Evolutionary conservation across 306 rosid species (phyloP), one percentile per base, ranked within the genome.

Genomic region (Medicago ruthenica): DNA sequence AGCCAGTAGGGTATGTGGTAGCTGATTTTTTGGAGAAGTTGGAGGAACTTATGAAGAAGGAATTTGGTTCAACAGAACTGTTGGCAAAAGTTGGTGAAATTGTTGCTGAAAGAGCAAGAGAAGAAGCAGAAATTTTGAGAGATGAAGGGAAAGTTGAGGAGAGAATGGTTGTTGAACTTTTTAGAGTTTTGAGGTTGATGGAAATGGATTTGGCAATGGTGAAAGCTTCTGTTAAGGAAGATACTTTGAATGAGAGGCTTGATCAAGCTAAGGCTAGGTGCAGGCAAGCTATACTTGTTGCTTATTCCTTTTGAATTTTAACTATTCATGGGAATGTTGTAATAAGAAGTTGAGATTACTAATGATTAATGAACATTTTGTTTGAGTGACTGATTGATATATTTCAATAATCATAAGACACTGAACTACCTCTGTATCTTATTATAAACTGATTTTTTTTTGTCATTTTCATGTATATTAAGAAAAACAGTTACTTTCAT

Each of bases 191-290:
- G 96, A 94, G 76, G 83, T 66, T 91, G 68, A 80, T 91, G 91
- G 98, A 94, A 58, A 94, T 94, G 98, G 97, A 91, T 75, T 81
- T 94, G 87, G 96, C 88, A 0, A 91, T 94, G 97, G 93, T 94
- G 0, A 94, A 91, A 67, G 97, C 90, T 60, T 83, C 98, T 0
- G 93, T 81, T 3, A 91, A 94, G 88, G 98, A 91, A 10, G 98
- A 94, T 37, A 94, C 98, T 0, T 53, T 89, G 77, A 42, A 31
- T 22, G 89, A 89, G 84, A 90, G 98, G 77, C 91, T 94, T 69
- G 79, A 79, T 70, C 91, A 86, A 73, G 98, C 98, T 17, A 91
- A 87, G 83, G 94, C 94, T 11, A 81, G 98, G 85, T 94, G 98
- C 86, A 91, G 98, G 88, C 98, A 94, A 86, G 97, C 98, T 66